Base-by-base conservation (phyloP, 805 yeast genomes). In the Yamadazyma ubonensis region DNA sequence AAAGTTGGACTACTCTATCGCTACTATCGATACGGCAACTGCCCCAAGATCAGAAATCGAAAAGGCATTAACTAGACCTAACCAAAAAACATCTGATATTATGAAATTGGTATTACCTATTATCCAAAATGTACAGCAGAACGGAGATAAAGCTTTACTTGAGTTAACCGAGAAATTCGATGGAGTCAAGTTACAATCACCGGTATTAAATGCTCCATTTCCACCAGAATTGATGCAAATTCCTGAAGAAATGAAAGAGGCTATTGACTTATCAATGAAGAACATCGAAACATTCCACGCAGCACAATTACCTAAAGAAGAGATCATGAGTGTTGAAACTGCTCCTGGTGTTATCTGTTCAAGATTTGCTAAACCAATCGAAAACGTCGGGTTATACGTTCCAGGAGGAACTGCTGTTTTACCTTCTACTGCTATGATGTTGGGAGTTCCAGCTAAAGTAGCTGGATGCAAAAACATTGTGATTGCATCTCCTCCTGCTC, bases 401-500 rank as follows among this genome's bases (percentile, higher is more conserved):
- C 99, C 99, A 39, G 99, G 99, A 53, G 99, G 99, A 52, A 89
- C 98, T 31, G 99, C 99, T 3, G 91, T 93, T 23, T 75, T 93
- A 49, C 99, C 99, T 29, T 91, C 98, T 14, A 93, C 99, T 10
- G 95, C 98, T 4, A 76, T 93, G 65, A 93, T 93, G 97, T 76
- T 93, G 53, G 98, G 99, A 55, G 96, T 93, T 38, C 99, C 99
- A 16, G 99, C 99, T 14, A 79, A 81, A 61, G 99, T 90, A 46
- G 99, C 99, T 19, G 96, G 96, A 5, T 93, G 98, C 71, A 78
- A 81, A 55, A 91, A 89, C 57, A 91, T 93, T 50, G 70, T 90
- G 11, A 65, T 93, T 61, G 98, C 99, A 1, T 84, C 97, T 18
- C 99, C 99, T 20, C 99, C 98, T 43, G 62, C 73, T 12, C 80